Base-by-base conservation (phyloP, 345 rosid species). In the Ailanthus altissimus region DNA sequence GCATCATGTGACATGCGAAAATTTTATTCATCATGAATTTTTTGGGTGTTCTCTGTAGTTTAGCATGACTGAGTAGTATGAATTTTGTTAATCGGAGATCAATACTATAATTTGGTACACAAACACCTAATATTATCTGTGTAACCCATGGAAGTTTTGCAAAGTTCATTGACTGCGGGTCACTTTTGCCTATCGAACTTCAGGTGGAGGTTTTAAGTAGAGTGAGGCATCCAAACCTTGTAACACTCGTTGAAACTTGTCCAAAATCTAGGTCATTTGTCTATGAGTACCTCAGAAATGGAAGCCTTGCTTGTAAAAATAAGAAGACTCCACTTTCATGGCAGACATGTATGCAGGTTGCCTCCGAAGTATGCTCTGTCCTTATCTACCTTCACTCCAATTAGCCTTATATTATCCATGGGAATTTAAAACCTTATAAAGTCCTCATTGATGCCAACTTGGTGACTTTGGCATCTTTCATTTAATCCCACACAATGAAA, bases 181-280 rank as follows among this genome's bases (percentile, higher is more conserved):
- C 60, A 45, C 65, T 25, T 68, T 74, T 58, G 15, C 75, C 72
- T 25, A 32, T 77, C 68, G 67, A 42, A 70, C 76, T 82, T 67
- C 91, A 89, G 96, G 92, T 88, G 32, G 97, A 91, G 84, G 70
- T 88, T 72, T 83, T 93, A 78, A 89, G 92, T 80, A 86, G 92
- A 77, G 88, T 93, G 81, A 88, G 98, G 82, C 99, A 95, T 88
- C 98, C 98, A 56, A 87, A 95, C 84, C 84, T 95, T 82, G 89
- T 92, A 57, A 88, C 87, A 26, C 32, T 95, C 38, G 79, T 95
- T 66, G 99, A 98, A 75, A 80, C 90, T 72, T 93, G 99, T 83
- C 85, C 90, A 10, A 98, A 93, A 80, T 89, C 94, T 28, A 88
- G 90, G 80, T 89, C 98, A 47, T 84, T 95, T 67, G 88, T 93